Base-by-base conservation (phyloP, 1,284 basidiomycete genomes). In the Paramarasmius palmivorus region DNA sequence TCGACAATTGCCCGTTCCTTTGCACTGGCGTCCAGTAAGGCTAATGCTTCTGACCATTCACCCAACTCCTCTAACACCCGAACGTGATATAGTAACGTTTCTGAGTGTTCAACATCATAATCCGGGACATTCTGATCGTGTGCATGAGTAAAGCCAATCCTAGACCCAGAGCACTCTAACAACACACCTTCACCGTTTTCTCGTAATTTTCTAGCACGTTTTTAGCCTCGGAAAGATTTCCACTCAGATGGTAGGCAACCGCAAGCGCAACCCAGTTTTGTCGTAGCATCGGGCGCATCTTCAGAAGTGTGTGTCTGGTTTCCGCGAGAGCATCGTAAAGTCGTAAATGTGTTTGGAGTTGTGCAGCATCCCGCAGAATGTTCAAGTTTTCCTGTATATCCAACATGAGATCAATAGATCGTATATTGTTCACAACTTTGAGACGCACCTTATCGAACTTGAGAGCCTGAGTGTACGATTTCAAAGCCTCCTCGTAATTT, bases 191-290 rank as follows among this genome's bases (percentile, higher is more conserved):
- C 35, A 89, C 66, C 20, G 77, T 83, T 45, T 65, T 67, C 58
- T 86, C 83, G 57, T 89, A 86, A 36, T 85, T 82, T 51, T 91
- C 86, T 44, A 96, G 70, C 1, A 93, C 84, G 29, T 83, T 82
- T 61, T 84, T 82, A 2, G 94, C 88, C 63, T 93, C 88, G 4
- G 72, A 66, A 4, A 84, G 68, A 61, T 94, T 88, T 5, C 89
- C 90, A 55, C 85, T 90, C 19, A 99, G 77, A 65, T 94, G 90
- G 68, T 95, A 89, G 1, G 95, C 93, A 22, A 98, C 83, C 14
- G 95, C 93, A 49, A 97, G 78, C 1, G 82, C 91, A 49, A 95
- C 75, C 97, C 97, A 99, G 67, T 95, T 92, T 53, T 90, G 83
- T 12, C 96, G 88, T 22, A 92, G 73, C 56, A 89, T 88, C 0